Percentiles rank a stretch among this genome's conserved stretches.
phyloP scores from a whole-genome alignment of 2,329 filamentous ascomycete genomes.

The Paraphaeosphaeria sporulosa region DNA sequence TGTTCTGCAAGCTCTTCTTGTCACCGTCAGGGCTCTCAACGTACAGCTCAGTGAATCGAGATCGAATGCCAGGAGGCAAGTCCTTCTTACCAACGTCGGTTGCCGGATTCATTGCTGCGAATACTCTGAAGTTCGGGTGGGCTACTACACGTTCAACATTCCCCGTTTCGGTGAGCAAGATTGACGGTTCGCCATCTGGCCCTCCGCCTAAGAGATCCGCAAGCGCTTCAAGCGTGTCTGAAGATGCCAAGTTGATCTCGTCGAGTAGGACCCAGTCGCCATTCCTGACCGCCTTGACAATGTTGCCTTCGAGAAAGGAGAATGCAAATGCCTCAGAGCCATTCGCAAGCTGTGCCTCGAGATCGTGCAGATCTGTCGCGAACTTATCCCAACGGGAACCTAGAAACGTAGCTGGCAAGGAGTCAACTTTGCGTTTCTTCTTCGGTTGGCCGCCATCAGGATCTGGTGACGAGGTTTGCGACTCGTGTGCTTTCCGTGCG shows the following conservation, averaged over 20 bases:
- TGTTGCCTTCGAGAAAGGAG: slow-evolving; percentile 93
- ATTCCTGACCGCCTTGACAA: slow-evolving; percentile 93
- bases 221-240: slow-evolving; percentile 93
- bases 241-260: slow-evolving; percentile 94
- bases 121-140: slow-evolving; percentile 92
- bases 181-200: slow-evolving; percentile 74
- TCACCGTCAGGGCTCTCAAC: slow-evolving; percentile 90
- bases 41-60: slow-evolving; percentile 94
- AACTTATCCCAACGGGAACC: slow-evolving; percentile 84
- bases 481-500: slow-evolving; percentile 50
- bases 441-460: slow-evolving; percentile 66
- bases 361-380: slow-evolving; percentile 73
- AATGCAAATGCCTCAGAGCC: slow-evolving; percentile 84
- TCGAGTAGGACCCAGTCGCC: slow-evolving; percentile 97
- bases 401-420: slow-evolving; percentile 59
- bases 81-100: slow-evolving; percentile 98
- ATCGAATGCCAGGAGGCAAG: slow-evolving; percentile 84
- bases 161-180: slow-evolving; percentile 90
- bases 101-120: slow-evolving; percentile 98
- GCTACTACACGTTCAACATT: slow-evolving; percentile 89
- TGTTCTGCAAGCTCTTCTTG: slow-evolving; percentile 82
- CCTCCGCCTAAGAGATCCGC: slow-evolving; percentile 84
- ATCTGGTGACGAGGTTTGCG: slow-evolving; percentile 48
- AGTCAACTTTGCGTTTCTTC: slow-evolving; percentile 74
- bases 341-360: slow-evolving; percentile 79